Evolutionary conservation across 352 stramenopile genomes (phyloP).

Genomic region (Albugo candida): DNA sequence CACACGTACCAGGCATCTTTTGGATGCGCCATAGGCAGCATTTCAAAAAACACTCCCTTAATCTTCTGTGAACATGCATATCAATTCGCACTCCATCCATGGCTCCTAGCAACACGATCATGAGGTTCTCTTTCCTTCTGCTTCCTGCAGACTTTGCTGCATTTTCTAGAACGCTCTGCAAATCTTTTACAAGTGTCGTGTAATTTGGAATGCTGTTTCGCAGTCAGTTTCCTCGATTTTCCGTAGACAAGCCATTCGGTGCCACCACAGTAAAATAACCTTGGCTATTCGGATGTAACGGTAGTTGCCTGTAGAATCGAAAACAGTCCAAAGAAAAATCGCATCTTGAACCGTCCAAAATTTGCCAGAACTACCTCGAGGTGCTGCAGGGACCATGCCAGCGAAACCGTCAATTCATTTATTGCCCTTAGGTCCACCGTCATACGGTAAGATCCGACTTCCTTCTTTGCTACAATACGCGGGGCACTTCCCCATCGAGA

Average conservation of each 20-base stretch:
- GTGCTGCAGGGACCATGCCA: slow-evolving; percentile 12
- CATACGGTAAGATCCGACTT: background rate
- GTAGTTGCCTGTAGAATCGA: slow-evolving; percentile 4
- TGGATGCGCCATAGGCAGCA: slow-evolving; percentile 6
- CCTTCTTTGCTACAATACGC: background rate
- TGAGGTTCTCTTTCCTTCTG: no score
- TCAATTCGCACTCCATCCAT: slow-evolving; percentile 2
- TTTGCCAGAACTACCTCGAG: slow-evolving; percentile 2
- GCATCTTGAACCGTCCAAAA: background rate
- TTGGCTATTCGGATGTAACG: background rate
- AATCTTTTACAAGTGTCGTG: background rate
- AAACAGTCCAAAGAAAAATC: slow-evolving; percentile 10
- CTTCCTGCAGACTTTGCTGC: background rate
- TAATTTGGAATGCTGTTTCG: slow-evolving; percentile 5
- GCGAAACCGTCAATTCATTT: slow-evolving; percentile 7
- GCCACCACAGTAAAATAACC: slow-evolving; percentile 6
- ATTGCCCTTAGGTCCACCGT: slow-evolving; percentile 6
- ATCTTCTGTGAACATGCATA: background rate
- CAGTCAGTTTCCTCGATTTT: slow-evolving; percentile 9
- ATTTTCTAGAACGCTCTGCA: slow-evolving; percentile 1
- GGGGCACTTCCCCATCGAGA: background rate
- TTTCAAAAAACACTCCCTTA: background rate
- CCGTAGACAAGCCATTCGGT: background rate
- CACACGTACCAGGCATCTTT: background rate
- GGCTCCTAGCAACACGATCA: background rate